Evolutionary conservation across 164 flowering plant species (phyloP), one percentile per base, ranked within the genome.

Genomic region (Chloranthus sessilifolius): DNA sequence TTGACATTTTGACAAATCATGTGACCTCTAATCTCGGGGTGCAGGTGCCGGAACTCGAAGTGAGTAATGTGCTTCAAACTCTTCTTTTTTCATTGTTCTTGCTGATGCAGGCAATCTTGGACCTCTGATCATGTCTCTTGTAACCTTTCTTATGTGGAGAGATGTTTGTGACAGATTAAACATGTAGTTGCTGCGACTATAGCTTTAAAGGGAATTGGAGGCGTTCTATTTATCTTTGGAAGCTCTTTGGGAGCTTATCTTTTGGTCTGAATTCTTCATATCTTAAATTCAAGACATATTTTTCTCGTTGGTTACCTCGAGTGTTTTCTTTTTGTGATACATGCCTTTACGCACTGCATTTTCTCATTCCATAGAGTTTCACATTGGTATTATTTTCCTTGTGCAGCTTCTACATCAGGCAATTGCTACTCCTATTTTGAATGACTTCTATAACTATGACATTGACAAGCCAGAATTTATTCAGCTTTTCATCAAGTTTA

Each of bases 391-490:
- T 22, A 24, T 5, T 12, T 26, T 8, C 17, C 21, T n/a, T 7
- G 12, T 58, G 43, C 65, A 85, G 89, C 48, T 72, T 53, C 52
- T 86, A 17, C 81, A 83, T 47, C 78, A 73, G 69, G 45, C 67
- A 27, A 61, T 77, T 58, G 37, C 55, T n/a, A 66, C 79, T 41
- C 92, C 92, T 0, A 74, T 87, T 48, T 44, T 83, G 62, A 77
- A 62, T 24, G 92, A 87, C 63, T 82, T 83, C 73, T 83, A 87
- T 71, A 83, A 82, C 59, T 80, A 83, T 31, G 88, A 80, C 26
- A 45, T 36, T 30, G 81, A 76, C 54, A 71, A 72, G 49, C 75
- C 67, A 35, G 79, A 82, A 59, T 80, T 72, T 49, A 21, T 46
- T 42, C 73, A 50, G 40, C 80, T 81, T 33, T 83, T 86, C 27